A percentile compares a stretch with the other conserved stretches of the same genome.
Conservation (phyloP, 371 early-diverging fungal species). For the Mortierella sp. region DNA sequence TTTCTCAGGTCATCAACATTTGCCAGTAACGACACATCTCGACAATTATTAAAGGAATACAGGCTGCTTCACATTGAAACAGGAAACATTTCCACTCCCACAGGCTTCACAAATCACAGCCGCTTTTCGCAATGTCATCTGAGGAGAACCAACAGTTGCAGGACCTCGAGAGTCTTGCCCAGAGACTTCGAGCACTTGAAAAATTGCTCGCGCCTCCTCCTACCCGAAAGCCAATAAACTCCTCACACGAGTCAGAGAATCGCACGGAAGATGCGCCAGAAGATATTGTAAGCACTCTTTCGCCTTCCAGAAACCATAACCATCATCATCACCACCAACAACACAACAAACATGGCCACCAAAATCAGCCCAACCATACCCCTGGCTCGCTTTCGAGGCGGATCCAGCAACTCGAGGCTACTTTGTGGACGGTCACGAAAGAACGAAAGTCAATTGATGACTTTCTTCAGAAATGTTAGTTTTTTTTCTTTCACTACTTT, state of each 20-base stretch:
- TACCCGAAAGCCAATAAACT: slow-evolving; percentile 9
- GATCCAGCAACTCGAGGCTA: slow-evolving; percentile 39
- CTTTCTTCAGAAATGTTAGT: slow-evolving; percentile 69
- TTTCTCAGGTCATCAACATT: not conserved
- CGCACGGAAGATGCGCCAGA: slow-evolving; percentile 26
- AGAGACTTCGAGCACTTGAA: slow-evolving; percentile 45
- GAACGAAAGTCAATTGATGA: slow-evolving; percentile 63
- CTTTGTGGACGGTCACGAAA: slow-evolving; percentile 26
- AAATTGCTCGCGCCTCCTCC: slow-evolving; percentile 24
- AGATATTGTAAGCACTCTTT: slow-evolving; percentile 22
- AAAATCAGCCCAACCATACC: slow-evolving; percentile 12
- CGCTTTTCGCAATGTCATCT: slow-evolving; percentile 2
- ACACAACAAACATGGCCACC: slow-evolving; percentile 1
- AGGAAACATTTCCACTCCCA: slow-evolving; percentile 19
- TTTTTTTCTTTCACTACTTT: not conserved
- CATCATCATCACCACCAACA: slow-evolving; percentile 9
- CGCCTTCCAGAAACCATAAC: slow-evolving; percentile 14
- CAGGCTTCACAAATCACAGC: slow-evolving; percentile 1
- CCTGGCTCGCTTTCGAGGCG: slow-evolving; percentile 52
- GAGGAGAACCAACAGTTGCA: slow-evolving; percentile 36
- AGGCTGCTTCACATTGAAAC: no score
- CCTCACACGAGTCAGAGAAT: slow-evolving; percentile 24
- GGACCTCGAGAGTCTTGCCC: slow-evolving; percentile 52
- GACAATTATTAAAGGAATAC: slow-evolving; percentile 3
- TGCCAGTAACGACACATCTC: not conserved